Percentiles rank a stretch among this genome's conserved stretches.
Evolutionary conservation across 192 early-diverging fungal species (phyloP).

Genomic region (Backusella mclennaniae): DNA sequence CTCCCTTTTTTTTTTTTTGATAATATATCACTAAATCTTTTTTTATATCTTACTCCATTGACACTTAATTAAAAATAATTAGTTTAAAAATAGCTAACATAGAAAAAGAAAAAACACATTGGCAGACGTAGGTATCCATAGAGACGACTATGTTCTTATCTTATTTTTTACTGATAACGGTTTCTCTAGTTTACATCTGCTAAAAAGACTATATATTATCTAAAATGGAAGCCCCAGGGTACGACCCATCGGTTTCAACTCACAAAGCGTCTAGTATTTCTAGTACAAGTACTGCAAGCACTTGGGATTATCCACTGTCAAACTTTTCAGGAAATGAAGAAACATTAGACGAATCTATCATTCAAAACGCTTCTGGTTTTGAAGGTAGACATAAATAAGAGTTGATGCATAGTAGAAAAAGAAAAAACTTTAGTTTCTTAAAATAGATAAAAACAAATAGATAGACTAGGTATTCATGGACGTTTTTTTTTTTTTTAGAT

Average conservation of each 20-base stretch:
- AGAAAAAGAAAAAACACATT: background rate
- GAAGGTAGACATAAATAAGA: constrained; percentile 16
- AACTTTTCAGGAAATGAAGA: constrained; percentile 16
- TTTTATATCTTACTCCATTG: background rate
- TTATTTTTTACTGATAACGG: background rate
- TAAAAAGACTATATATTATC: background rate
- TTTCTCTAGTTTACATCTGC: background rate
- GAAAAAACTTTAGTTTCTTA: background rate
- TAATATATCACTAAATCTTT: background rate
- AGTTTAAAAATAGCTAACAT: background rate
- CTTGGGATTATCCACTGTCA: constrained; percentile 6
- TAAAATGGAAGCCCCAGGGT: constrained; percentile 16
- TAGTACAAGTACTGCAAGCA: constrained; percentile 13
- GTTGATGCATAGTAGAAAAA: background rate
- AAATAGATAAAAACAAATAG: background rate
- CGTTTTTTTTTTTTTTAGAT: background rate
- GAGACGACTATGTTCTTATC: background rate
- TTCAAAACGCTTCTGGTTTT: constrained; percentile 6
- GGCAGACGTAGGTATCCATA: background rate
- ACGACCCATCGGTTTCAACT: constrained; percentile 12
- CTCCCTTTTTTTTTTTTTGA: background rate
- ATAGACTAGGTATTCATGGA: background rate
- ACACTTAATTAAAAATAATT: background rate
- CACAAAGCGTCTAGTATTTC: constrained; percentile 26
- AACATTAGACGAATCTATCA: background rate